These are phyloP conservation scores for Starmera stellimalicola DNA, from an alignment of 1,139 yeast genomes.

Conservation along the genomic window DNA sequence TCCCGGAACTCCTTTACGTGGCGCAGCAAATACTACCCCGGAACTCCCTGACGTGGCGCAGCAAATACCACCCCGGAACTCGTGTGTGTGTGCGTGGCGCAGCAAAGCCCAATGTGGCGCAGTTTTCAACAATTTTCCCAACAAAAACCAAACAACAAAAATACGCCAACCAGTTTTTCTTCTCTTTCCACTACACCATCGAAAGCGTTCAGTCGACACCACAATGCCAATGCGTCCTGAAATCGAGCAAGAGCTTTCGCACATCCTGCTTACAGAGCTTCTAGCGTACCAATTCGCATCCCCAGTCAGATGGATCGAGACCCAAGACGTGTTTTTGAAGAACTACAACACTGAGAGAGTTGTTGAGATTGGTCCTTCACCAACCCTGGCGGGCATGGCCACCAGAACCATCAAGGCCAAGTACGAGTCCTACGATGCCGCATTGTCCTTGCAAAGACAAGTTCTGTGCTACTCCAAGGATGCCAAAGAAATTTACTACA, in stretches of 20 bases:
- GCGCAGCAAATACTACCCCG: too few species aligned
- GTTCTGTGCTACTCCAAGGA: slow-evolving; percentile 93
- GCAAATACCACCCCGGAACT: too few species aligned
- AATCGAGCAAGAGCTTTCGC: slow-evolving; percentile 96
- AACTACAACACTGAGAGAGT: slow-evolving; percentile 94
- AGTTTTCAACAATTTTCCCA: too few species aligned
- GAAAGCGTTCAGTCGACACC: too few species aligned
- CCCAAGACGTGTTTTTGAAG: slow-evolving; percentile 93
- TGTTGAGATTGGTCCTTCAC: slow-evolving; percentile 98
- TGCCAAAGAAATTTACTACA: slow-evolving; percentile 91
- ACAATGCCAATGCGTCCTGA: slow-evolving; percentile 73
- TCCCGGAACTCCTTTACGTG: too few species aligned
- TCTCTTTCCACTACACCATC: too few species aligned
- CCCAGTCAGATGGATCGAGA: slow-evolving; percentile 99
- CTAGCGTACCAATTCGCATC: slow-evolving; percentile 98
- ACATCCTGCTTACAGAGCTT: slow-evolving; percentile 85
- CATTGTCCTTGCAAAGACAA: slow-evolving; percentile 92
- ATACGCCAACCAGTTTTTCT: too few species aligned
- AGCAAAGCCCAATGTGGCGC: too few species aligned
- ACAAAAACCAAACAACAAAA: too few species aligned
- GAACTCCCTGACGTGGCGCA: too few species aligned
- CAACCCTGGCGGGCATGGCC: slow-evolving; percentile 98
- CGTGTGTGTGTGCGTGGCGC: too few species aligned
- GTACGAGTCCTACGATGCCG: slow-evolving; percentile 96
- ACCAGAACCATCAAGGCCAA: slow-evolving; percentile 92